phyloP scores from a whole-genome alignment of 441 rosid genomes.

The Gossypium laxum region DNA sequence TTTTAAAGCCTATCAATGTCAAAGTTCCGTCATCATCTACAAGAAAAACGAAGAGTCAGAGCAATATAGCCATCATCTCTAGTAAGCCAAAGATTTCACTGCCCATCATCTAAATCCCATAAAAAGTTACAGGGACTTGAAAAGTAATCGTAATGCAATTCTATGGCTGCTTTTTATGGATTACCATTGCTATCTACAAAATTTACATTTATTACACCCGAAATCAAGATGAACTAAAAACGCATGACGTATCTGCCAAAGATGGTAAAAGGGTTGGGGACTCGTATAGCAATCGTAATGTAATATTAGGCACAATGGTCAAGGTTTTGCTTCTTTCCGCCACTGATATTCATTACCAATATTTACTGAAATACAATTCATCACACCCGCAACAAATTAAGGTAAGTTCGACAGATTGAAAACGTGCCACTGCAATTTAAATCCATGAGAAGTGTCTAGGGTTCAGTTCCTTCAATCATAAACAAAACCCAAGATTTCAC shows the following conservation, averaged over 20 bases:
- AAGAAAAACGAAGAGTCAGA: neutral
- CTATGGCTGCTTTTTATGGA: neutral
- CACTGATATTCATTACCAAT: neutral
- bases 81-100: slow-evolving; percentile 2
- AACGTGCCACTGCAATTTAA: neutral
- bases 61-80: neutral
- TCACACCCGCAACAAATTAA: neutral
- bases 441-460: neutral
- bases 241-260: neutral
- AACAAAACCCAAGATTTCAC: neutral
- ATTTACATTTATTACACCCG: neutral
- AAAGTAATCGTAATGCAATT: neutral
- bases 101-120: neutral
- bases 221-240: neutral
- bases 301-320: neutral
- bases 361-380: neutral
- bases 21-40: neutral
- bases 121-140: neutral
- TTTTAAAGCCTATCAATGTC: neutral
- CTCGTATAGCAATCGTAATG: neutral
- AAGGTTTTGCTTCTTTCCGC: neutral
- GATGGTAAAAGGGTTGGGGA: neutral
- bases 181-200: neutral
- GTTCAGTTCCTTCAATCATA: neutral
- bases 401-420: neutral